phyloP scores from a whole-genome alignment of 2,329 filamentous ascomycete species.

The Sordariomycetes sp. region DNA sequence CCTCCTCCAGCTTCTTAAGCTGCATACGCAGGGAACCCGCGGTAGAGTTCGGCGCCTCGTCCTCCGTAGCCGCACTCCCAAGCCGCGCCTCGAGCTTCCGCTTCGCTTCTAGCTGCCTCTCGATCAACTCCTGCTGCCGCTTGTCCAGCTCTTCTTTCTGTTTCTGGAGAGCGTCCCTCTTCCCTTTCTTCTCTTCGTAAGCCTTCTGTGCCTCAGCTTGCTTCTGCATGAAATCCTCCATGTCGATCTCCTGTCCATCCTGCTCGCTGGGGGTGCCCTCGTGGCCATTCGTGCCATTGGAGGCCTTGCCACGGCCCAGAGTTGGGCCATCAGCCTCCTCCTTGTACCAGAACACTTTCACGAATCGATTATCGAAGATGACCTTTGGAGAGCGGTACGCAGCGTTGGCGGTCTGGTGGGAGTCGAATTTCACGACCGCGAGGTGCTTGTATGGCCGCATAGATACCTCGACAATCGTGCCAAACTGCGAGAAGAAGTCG shows the following conservation, averaged over 20 bases:
- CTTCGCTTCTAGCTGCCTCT: slow-evolving; percentile 55
- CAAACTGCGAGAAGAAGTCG: slow-evolving; percentile 63
- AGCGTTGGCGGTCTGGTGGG: slow-evolving; percentile 53
- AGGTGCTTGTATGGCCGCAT: slow-evolving; percentile 57
- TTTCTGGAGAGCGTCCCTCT: slow-evolving; percentile 51
- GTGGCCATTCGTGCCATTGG: slow-evolving; percentile 5
- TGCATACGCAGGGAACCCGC: slow-evolving; percentile 60
- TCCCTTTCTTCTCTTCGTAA: slow-evolving; percentile 54
- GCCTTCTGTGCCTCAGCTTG: slow-evolving; percentile 63
- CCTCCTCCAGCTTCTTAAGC: slow-evolving; percentile 61
- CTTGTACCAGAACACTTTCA: slow-evolving; percentile 73
- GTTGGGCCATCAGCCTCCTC: slow-evolving; percentile 29
- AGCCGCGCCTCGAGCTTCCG: slow-evolving; percentile 51
- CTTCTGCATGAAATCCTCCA: slow-evolving; percentile 56
- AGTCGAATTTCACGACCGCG: slow-evolving; percentile 59
- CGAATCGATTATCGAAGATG: slow-evolving; percentile 77
- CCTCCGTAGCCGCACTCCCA: slow-evolving; percentile 22
- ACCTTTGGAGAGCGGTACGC: slow-evolving; percentile 70
- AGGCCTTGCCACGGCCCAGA: slow-evolving; percentile 1
- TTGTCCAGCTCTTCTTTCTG: slow-evolving; percentile 54
- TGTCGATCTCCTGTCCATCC: slow-evolving; percentile 45
- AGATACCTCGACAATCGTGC: slow-evolving; percentile 50
- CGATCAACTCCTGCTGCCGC: slow-evolving; percentile 49
- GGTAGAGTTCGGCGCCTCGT: slow-evolving; percentile 26
- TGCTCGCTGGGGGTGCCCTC: slow-evolving; percentile 17